A percentile compares a stretch with the other conserved stretches of the same genome.
These are phyloP conservation scores for Cokeromyces recurvatus DNA, from an alignment of 371 early-diverging fungal species.

Conservation along the genomic window DNA sequence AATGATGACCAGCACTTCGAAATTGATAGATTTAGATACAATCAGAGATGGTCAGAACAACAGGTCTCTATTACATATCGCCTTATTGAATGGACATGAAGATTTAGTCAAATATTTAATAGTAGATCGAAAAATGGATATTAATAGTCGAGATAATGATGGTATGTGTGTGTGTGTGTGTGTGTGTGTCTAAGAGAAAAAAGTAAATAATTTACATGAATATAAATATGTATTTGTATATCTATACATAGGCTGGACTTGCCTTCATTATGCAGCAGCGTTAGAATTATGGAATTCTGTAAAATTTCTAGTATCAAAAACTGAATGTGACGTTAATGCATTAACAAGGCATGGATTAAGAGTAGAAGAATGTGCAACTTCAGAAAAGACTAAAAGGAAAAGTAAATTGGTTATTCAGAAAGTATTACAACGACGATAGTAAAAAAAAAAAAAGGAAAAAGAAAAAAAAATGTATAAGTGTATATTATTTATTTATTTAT, in stretches of 20 bases:
- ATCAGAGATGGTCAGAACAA: conserved; percentile 18
- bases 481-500: neutral
- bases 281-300: conserved; percentile 36
- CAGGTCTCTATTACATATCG: conserved; percentile 27
- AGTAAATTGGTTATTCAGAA: conserved; percentile 25
- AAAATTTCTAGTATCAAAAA: conserved; percentile 21
- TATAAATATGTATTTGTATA: neutral
- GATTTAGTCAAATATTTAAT: conserved; percentile 21
- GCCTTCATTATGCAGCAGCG: conserved; percentile 44
- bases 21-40: neutral
- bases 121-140: conserved; percentile 17
- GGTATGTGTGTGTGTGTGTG: conserved; percentile 14
- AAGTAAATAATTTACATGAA: neutral
- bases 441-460: neutral
- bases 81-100: conserved; percentile 36
- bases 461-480: neutral
- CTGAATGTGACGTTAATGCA: conserved; percentile 25
- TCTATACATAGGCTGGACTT: conserved; percentile 36
- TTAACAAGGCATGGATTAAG: conserved; percentile 26
- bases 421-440: neutral
- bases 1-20: neutral
- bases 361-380: conserved; percentile 36
- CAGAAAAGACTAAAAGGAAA: conserved; percentile 22
- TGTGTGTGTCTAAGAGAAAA: neutral
- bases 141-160: conserved; percentile 35